phyloP scores from a whole-genome alignment of 1,284 basidiomycete genomes.

The Ustilago sp. region DNA sequence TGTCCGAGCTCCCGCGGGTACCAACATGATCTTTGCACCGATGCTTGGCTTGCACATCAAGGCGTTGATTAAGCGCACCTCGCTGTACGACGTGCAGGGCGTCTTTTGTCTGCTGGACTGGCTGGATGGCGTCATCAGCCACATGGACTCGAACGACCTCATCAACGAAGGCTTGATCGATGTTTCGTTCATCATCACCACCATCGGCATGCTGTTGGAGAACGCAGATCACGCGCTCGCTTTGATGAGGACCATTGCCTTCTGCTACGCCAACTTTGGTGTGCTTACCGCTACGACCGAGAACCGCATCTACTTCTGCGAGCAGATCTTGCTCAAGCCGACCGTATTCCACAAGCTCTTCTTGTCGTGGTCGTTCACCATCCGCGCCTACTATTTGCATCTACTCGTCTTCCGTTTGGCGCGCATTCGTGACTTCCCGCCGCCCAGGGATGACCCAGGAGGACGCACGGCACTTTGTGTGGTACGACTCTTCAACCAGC shows the following conservation, averaged over 20 bases:
- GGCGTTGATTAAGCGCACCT: constrained; percentile 62
- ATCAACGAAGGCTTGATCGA: constrained; percentile 55
- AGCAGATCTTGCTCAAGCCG: constrained; percentile 62
- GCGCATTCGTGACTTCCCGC: constrained; percentile 58
- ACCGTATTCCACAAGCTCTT: constrained; percentile 65
- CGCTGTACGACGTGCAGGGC: constrained; percentile 65
- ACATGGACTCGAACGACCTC: constrained; percentile 63
- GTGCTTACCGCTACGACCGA: constrained; percentile 53
- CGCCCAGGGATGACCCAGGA: constrained; percentile 50
- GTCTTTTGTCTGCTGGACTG: constrained; percentile 67
- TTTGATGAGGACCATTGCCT: constrained; percentile 65
- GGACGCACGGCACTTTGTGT: constrained; percentile 56
- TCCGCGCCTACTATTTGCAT: constrained; percentile 66
- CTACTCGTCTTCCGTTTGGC: constrained; percentile 66
- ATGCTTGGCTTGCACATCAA: constrained; percentile 66
- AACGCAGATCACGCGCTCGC: constrained; percentile 66
- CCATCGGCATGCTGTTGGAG: constrained; percentile 60
- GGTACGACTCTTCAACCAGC: constrained; percentile 55
- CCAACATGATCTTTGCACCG: constrained; percentile 57
- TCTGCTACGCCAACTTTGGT: constrained; percentile 66
- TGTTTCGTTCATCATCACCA: constrained; percentile 61
- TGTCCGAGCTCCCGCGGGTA: constrained; percentile 52
- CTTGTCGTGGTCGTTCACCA: constrained; percentile 67
- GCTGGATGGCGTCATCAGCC: constrained; percentile 62
- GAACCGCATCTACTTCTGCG: constrained; percentile 60